A percentile compares a stretch with the other conserved stretches of the same genome.
Conservation (phyloP, 306 rosid genomes). For the Quercus bicolor region DNA sequence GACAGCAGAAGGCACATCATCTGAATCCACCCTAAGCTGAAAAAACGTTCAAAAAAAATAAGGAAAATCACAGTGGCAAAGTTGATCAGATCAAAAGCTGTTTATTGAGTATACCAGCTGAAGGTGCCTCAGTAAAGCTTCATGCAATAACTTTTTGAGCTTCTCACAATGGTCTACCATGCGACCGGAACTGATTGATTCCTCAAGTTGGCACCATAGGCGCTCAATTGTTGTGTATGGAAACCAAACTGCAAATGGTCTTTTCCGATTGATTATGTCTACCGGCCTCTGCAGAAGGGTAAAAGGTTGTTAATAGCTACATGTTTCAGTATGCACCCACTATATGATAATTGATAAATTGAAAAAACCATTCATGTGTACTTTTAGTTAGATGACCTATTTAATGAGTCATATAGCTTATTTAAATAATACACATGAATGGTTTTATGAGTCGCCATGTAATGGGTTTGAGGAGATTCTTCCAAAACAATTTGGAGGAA, state of each 20-base stretch:
- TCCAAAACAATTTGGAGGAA: too few species aligned
- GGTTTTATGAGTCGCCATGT: too few species aligned
- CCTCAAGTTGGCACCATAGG: conserved; percentile 72
- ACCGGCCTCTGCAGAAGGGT: conserved; percentile 65
- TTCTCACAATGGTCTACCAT: conserved; percentile 80
- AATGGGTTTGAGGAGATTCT: too few species aligned
- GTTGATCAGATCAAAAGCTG: neutral
- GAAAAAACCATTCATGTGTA: too few species aligned
- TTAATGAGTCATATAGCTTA: too few species aligned
- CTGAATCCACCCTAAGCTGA: conserved; percentile 59
- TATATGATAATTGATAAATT: too few species aligned
- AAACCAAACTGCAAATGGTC: conserved; percentile 77
- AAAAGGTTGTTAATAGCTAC: conserved; percentile 20
- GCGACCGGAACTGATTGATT: conserved; percentile 56
- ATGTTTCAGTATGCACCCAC: conserved; percentile 4
- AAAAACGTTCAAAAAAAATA: neutral
- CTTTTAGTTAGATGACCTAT: too few species aligned
- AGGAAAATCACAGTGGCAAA: neutral
- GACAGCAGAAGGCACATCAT: conserved; percentile 47
- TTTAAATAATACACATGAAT: too few species aligned
- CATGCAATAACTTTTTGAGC: conserved; percentile 59
- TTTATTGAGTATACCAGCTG: conserved; percentile 42
- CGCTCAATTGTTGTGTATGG: conserved; percentile 79
- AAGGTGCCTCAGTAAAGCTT: conserved; percentile 67
- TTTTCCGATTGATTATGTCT: conserved; percentile 70